Conservation (phyloP, 1,284 basidiomycete species). For the Sporisorium sorghi region DNA sequence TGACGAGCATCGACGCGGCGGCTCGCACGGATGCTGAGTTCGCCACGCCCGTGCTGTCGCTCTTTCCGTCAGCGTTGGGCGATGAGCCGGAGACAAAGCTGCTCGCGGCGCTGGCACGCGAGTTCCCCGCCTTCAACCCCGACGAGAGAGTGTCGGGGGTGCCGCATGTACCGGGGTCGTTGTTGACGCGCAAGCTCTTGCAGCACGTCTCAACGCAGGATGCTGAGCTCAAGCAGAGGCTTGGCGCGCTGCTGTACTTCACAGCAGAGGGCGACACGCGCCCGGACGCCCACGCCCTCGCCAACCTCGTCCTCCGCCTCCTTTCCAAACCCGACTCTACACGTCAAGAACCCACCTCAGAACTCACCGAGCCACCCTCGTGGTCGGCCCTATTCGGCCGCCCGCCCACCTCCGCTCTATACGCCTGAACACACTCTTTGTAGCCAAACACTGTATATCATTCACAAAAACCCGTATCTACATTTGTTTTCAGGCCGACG, state of each 20-base stretch:
- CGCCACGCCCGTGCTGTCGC: conserved; percentile 20
- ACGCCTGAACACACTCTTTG: conserved; percentile 22
- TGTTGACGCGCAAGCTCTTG: conserved; percentile 42
- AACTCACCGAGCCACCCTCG: conserved; percentile 16
- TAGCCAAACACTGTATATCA: no score
- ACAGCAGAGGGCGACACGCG: conserved; percentile 62
- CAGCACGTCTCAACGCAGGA: neutral
- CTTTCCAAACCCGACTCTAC: conserved; percentile 5
- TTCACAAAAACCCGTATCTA: no score
- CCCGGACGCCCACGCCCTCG: conserved; percentile 54
- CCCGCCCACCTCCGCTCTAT: conserved; percentile 21
- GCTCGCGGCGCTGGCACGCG: neutral
- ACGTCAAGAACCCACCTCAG: neutral
- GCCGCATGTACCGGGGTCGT: conserved; percentile 50
- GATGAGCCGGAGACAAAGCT: no score
- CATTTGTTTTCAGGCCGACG: conserved; percentile 20
- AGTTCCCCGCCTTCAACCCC: conserved; percentile 14
- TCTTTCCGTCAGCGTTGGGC: no score
- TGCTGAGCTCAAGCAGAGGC: neutral
- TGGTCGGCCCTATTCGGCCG: conserved; percentile 40
- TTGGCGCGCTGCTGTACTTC: conserved; percentile 54
- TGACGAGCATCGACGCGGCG: conserved; percentile 53
- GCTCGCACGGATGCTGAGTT: conserved; percentile 57
- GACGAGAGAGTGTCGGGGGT: neutral
- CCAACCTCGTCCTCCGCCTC: conserved; percentile 19